These are phyloP conservation scores for Chaetomiaceae sp. DNA, from an alignment of 2,329 filamentous ascomycete genomes.

Conservation along the genomic window DNA sequence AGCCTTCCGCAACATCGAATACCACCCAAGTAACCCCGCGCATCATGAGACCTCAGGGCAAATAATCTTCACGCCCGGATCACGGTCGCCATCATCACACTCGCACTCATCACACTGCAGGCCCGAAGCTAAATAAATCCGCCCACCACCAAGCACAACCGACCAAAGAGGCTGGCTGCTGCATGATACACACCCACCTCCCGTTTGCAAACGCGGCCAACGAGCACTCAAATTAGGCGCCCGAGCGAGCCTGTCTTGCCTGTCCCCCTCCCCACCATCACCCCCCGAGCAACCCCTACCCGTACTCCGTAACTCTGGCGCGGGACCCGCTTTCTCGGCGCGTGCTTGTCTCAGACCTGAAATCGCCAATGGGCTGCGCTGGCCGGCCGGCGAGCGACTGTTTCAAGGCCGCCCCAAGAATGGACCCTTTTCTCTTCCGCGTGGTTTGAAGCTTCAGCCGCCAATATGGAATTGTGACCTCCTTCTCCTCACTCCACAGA, in stretches of 20 bases:
- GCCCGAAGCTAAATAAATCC: neutral
- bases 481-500: too few relatives aligned
- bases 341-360: conserved; percentile 13
- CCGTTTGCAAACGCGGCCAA: neutral
- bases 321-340: conserved; percentile 10
- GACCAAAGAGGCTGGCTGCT: conserved; percentile 1
- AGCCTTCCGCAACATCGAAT: neutral
- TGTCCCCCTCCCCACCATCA: neutral
- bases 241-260: neutral
- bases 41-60: neutral
- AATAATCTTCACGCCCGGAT: neutral
- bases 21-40: neutral
- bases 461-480: too few relatives aligned
- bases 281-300: neutral
- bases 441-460: neutral
- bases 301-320: conserved; percentile 4
- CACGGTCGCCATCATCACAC: neutral
- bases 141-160: neutral
- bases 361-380: conserved; percentile 8
- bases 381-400: neutral
- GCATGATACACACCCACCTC: conserved; percentile 1
- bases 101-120: conserved; percentile 15
- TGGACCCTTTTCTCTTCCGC: too few relatives aligned
- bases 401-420: conserved; percentile 1
- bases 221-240: conserved; percentile 11